Conservation (phyloP, 2,329 filamentous ascomycete genomes). For the Colletotrichum sp. region DNA sequence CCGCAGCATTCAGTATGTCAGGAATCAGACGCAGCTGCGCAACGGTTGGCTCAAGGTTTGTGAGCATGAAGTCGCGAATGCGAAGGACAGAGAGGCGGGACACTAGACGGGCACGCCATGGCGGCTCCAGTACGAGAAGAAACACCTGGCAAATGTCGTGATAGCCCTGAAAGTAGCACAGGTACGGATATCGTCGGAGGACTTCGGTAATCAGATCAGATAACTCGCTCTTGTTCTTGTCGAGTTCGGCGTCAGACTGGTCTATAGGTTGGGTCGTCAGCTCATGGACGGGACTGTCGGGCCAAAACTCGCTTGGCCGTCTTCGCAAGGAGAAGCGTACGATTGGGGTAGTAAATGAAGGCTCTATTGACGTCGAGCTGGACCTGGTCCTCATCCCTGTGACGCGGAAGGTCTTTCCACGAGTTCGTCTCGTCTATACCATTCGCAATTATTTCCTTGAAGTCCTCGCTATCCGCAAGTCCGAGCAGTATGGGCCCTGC, state of each 20-base stretch:
- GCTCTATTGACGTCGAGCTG: slow-evolving; percentile 90
- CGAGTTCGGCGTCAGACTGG: slow-evolving; percentile 71
- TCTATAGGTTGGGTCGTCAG: slow-evolving; percentile 49
- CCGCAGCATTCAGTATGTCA: slow-evolving; percentile 75
- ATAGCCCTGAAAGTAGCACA: slow-evolving; percentile 98
- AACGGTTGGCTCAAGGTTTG: slow-evolving; percentile 79
- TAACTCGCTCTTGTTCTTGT: slow-evolving; percentile 75
- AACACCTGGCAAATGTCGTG: slow-evolving; percentile 98
- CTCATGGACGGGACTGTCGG: neutral
- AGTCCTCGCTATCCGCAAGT: slow-evolving; percentile 23
- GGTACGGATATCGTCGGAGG: slow-evolving; percentile 78
- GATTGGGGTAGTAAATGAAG: slow-evolving; percentile 94
- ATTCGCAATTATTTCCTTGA: slow-evolving; percentile 15
- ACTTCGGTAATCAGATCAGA: slow-evolving; percentile 81
- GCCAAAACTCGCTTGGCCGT: neutral
- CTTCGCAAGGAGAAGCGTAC: slow-evolving; percentile 50
- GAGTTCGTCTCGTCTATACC: slow-evolving; percentile 26
- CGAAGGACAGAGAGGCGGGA: slow-evolving; percentile 85
- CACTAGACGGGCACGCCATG: slow-evolving; percentile 64
- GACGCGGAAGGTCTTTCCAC: slow-evolving; percentile 72
- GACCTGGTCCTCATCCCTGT: slow-evolving; percentile 90
- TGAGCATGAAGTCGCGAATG: slow-evolving; percentile 98
- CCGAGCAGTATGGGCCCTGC: slow-evolving; percentile 69
- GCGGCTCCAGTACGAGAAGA: slow-evolving; percentile 78
- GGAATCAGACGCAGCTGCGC: slow-evolving; percentile 88